Percentiles rank a stretch among this genome's conserved stretches.
phyloP scores from a whole-genome alignment of 2,329 filamentous ascomycete genomes.

The Aspergillus cejpii region DNA sequence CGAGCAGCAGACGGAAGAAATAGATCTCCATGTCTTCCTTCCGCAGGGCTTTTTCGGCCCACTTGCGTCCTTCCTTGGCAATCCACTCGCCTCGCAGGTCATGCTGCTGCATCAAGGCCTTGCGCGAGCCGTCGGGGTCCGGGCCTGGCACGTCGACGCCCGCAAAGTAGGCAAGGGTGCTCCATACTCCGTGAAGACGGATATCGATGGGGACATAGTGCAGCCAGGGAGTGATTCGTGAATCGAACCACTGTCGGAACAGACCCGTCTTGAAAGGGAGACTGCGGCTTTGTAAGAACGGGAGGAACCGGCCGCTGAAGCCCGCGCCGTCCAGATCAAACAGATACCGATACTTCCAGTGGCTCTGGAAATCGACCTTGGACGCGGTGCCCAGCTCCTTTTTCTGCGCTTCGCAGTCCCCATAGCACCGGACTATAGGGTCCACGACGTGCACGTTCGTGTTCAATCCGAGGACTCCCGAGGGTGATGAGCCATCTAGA shows the following conservation, averaged over 20 bases:
- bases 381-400: constrained; percentile 47
- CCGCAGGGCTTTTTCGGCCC: constrained; percentile 57
- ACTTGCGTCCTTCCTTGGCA: constrained; percentile 57
- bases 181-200: constrained; percentile 66
- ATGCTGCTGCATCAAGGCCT: constrained; percentile 46
- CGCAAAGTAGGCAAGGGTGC: constrained; percentile 66
- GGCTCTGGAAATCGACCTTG: constrained; percentile 48
- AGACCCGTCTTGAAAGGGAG: constrained; percentile 64
- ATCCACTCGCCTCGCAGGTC: constrained; percentile 57
- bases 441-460: constrained; percentile 55
- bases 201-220: constrained; percentile 75
- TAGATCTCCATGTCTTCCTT: constrained; percentile 76
- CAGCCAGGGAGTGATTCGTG: constrained; percentile 65
- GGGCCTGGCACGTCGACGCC: constrained; percentile 40
- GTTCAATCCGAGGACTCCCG: constrained; percentile 48
- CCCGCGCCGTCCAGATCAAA: constrained; percentile 64
- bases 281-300: constrained; percentile 58
- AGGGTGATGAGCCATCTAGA: constrained; percentile 36
- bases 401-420: constrained; percentile 48
- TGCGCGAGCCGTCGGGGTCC: constrained; percentile 35
- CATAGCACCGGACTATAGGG: constrained; percentile 51
- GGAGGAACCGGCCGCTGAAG: constrained; percentile 60
- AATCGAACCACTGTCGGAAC: constrained; percentile 74
- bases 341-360: constrained; percentile 63
- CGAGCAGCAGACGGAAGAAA: constrained; percentile 67